Percentiles rank a stretch among this genome's conserved stretches.
Evolutionary conservation across 2,329 filamentous ascomycete genomes (phyloP).

Genomic region (Penicillium sp.): DNA sequence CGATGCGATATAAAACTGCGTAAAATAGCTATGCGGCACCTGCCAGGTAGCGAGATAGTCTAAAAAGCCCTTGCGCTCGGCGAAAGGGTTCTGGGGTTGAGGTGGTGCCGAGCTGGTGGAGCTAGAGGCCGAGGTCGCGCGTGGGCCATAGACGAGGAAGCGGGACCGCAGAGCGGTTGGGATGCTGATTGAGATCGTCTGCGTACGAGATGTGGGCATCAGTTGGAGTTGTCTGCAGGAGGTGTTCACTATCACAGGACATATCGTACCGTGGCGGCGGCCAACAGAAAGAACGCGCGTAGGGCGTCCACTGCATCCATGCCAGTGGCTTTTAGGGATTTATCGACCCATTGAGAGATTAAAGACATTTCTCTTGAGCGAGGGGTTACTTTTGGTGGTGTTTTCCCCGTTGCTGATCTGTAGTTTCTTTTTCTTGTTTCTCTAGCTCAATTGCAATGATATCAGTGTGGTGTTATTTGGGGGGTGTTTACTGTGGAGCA

Average conservation of each 20-base stretch:
- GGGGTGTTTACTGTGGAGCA: conserved; percentile 6
- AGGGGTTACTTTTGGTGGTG: neutral
- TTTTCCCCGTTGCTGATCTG: neutral
- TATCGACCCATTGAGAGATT: conserved; percentile 15
- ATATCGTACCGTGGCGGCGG: conserved; percentile 39
- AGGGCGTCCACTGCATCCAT: conserved; percentile 32
- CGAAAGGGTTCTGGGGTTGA: conserved; percentile 4
- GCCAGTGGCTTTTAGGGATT: conserved; percentile 13
- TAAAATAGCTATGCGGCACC: conserved; percentile 87
- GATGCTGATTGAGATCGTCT: conserved; percentile 53
- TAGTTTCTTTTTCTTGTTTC: neutral
- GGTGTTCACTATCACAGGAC: conserved; percentile 35
- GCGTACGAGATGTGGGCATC: conserved; percentile 9
- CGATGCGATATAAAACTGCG: conserved; percentile 79
- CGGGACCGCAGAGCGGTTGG: conserved; percentile 53
- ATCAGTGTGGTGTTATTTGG: conserved; percentile 4
- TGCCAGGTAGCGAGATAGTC: conserved; percentile 55
- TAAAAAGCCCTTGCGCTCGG: conserved; percentile 34
- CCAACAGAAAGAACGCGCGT: conserved; percentile 39
- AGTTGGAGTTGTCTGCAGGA: conserved; percentile 19
- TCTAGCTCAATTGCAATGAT: neutral
- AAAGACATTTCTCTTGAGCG: conserved; percentile 8
- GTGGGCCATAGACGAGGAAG: conserved; percentile 62
- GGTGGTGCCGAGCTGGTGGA: conserved; percentile 13
- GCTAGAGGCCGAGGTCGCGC: conserved; percentile 38